Base-by-base conservation (phyloP, 768 basidiomycete genomes). In the Lactifluus pinguis region DNA sequence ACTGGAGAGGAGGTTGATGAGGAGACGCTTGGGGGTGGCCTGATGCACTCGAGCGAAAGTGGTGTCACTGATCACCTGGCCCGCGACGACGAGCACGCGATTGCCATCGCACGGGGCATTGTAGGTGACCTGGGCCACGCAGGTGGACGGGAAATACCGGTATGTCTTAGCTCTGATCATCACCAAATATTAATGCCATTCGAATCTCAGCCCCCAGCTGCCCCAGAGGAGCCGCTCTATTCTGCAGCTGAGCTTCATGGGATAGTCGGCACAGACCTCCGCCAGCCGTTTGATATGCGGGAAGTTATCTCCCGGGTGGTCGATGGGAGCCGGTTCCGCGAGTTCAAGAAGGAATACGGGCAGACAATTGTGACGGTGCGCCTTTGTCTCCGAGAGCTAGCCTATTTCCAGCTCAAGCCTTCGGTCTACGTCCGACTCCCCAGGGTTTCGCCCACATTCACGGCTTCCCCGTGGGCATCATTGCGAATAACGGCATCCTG, bases 331-430 rank as follows among this genome's bases (percentile, higher is more conserved):
- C 81, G 83, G 49, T 95, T 98, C 70, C 80, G 92, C 62, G 94
- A 98, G 72, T 98, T 95, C 78, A 98, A 98, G 80, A 89, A 87
- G 70, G 95, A 95, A 70, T 98, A 95, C 68, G 94, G 93, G 7
- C 74, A 86, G 30, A 95, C 93, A 0, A 86, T 98, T 64, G 80
- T 95, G 53, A 97, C 94, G 7, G 92, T 91, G 67, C 59, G 79
- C 72, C 34, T 10, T 15, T n/a, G 15, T 41, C n/a, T 3, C 36
- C 6, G 25, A 29, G 15, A 42, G 19, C 42, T 55, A 21, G 34
- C 11, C n/a, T 39, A 1, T 53, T 36, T 39, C 42, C 11, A 19
- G 29, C 19, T 38, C 41, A 41, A 47, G 1, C 45, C 4, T 25
- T 30, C 41, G 17, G 6, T 21, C 2, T 8, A 9, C 6, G 21